A percentile compares a stretch with the other conserved stretches of the same genome.
These are phyloP conservation scores for Endocarpon pusillum DNA, from an alignment of 495 filamentous ascomycete genomes.

Conservation along the genomic window DNA sequence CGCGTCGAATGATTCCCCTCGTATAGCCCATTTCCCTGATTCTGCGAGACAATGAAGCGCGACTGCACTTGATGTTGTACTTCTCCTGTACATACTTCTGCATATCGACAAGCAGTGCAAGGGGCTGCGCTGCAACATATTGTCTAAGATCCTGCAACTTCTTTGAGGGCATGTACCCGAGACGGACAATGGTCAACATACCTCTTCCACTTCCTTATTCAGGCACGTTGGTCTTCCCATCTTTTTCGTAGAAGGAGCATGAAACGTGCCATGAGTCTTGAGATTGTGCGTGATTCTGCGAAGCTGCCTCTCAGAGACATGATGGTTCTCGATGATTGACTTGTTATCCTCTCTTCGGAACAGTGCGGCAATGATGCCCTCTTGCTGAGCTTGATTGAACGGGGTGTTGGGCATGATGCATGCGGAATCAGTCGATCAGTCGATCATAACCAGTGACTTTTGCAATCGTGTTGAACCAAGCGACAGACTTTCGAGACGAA, in stretches of 20 bases:
- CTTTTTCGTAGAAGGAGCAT: not conserved
- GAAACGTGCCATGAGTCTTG: slow-evolving; percentile 1
- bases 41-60: not conserved
- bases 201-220: slow-evolving; percentile 2
- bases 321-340: not conserved
- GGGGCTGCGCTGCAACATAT: slow-evolving; percentile 1
- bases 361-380: slow-evolving; percentile 5
- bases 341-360: slow-evolving; percentile 2
- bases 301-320: not conserved
- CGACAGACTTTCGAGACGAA: no score
- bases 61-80: not conserved
- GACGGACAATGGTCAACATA: not conserved
- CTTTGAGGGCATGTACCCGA: not conserved
- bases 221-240: slow-evolving; percentile 1
- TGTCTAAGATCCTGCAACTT: slow-evolving; percentile 1
- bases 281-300: slow-evolving; percentile 1
- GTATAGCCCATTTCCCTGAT: slow-evolving; percentile 2
- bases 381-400: slow-evolving; percentile 4
- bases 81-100: slow-evolving; percentile 1
- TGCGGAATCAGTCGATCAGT: no score
- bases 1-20: not conserved
- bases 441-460: no score
- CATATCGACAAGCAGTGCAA: slow-evolving; percentile 1
- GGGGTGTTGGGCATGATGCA: no score
- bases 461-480: no score